Base-by-base conservation (phyloP, 805 yeast genomes). In the Candida maesae region DNA sequence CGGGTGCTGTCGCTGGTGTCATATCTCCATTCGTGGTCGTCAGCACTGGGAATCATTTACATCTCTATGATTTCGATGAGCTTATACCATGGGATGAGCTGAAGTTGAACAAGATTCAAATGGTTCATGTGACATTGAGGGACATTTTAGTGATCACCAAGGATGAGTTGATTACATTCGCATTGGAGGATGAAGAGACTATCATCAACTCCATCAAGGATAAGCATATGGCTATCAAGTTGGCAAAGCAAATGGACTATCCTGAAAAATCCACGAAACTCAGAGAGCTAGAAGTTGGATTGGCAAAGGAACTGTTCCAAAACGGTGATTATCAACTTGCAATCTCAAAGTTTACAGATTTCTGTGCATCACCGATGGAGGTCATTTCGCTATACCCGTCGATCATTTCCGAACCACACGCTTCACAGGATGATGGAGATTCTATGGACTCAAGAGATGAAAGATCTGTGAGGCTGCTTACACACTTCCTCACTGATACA, bases 301-400 rank as follows among this genome's bases (percentile, higher is more conserved):
- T 62, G 18, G 81, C 71, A 0, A 47, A 58, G 5, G 47, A 59
- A 4, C 37, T 72, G 18, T 64, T 66, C 36, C 28, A 54, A 2
- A 44, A 51, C 4, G 54, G 55, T 5, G 48, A 63, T 4, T 65
- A 61, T 33, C 58, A 58, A 5, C 44, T 57, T 9, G 68, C 81
- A 1, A 61, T 76, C 18, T 47, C 50, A 6, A 53, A 70, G 14
- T 79, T 81, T 39, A 70, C 70, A 5, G 73, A 73, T 19, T 78
- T 67, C 39, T 62, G 79, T 53, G 84, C 87, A 0, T 74, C 82
- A 1, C 88, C 88, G 0, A 67, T 72, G 27, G 53, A 63, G 4
- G 75, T 81, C 0, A 61, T 81, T 2, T 47, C 58, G 3, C 57
- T 74, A 20, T 69, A 73, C 38, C 84, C 86, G 0, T 28, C 44